Percentiles rank a stretch among this genome's conserved stretches.
Evolutionary conservation across 164 flowering plant genomes (phyloP).

Genomic region (Houttuynia cordata): DNA sequence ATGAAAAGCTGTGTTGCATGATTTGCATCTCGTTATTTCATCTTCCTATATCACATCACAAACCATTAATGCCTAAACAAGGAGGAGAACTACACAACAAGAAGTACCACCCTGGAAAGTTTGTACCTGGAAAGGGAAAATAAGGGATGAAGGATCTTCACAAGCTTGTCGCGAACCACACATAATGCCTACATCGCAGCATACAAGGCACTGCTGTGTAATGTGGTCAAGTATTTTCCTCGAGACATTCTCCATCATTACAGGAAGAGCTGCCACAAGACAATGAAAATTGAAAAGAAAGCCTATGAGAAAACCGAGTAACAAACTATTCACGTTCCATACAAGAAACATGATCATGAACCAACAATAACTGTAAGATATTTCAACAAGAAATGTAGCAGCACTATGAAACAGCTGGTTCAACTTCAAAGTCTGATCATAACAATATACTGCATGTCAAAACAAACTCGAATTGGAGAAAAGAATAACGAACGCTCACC

Average conservation of each 20-base stretch:
- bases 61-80: neutral
- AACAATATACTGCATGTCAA: neutral
- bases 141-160: slow-evolving; percentile 71
- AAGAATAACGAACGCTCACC: slow-evolving; percentile 26
- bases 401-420: no score
- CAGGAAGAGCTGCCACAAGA: slow-evolving; percentile 56
- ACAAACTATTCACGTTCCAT: no score
- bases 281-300: neutral
- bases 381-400: no score
- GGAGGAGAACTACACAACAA: neutral
- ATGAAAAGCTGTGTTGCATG: slow-evolving; percentile 61
- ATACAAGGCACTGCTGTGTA: slow-evolving; percentile 78
- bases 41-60: slow-evolving; percentile 28
- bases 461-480: neutral
- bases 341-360: no score
- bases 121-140: slow-evolving; percentile 90
- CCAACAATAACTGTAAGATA: no score
- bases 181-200: slow-evolving; percentile 83
- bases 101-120: neutral
- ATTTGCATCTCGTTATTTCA: slow-evolving; percentile 52
- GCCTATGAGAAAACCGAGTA: no score
- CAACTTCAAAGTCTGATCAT: no score
- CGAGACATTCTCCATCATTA: slow-evolving; percentile 60
- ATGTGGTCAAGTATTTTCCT: slow-evolving; percentile 75
- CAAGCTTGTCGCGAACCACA: slow-evolving; percentile 85